Base-by-base conservation (phyloP, 805 yeast species). In the Diddensiella transvaalensis region DNA sequence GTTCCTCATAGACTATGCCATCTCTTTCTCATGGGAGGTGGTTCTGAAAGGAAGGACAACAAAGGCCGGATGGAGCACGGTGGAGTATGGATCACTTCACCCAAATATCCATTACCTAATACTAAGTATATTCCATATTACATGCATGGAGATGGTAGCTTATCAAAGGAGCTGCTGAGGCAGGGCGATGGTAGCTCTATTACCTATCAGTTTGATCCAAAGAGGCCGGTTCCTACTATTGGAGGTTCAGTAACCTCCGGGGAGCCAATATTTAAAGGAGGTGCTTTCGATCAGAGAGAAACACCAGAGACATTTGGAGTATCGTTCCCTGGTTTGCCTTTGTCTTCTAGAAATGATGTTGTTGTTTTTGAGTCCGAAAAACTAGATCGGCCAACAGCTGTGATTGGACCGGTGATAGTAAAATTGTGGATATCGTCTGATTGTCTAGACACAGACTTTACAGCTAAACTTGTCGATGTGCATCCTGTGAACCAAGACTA, bases 1-100 rank as follows among this genome's bases (percentile, higher is more conserved):
- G 24, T 13, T 17, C 17, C 45, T 13, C 13, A 37, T 13, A 3
- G 15, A n/a, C 47, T 40, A 21, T 29, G 45, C 21, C 45, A 21
- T 15, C 19, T 46, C 19, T 46, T 46, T 22, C 40, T 46, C 13
- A 46, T 46, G 48, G 48, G 48, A 24, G 42, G 40, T 13, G 47
- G 41, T 6, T 10, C 26, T 18, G 47, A 22, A 6, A 19, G 30
- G 5, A 43, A 36, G 17, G 40, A 32, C 21, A n/a, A 6, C 13
- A 43, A 43, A 15, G 37, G 44, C 11, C 37, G 44, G 13, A 22
- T 46, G 42, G 21, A 24, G 15, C 48, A 46, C 30, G 44, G 44
- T 17, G 48, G 48, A 5, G 11, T 11, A 22, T 46, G 48, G 48
- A 40, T 46, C 23, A 40, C 18, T 6, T 4, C 42, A 11, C 15